Conservation (phyloP, 352 stramenopile genomes). For the Aphanomyces invadans region DNA sequence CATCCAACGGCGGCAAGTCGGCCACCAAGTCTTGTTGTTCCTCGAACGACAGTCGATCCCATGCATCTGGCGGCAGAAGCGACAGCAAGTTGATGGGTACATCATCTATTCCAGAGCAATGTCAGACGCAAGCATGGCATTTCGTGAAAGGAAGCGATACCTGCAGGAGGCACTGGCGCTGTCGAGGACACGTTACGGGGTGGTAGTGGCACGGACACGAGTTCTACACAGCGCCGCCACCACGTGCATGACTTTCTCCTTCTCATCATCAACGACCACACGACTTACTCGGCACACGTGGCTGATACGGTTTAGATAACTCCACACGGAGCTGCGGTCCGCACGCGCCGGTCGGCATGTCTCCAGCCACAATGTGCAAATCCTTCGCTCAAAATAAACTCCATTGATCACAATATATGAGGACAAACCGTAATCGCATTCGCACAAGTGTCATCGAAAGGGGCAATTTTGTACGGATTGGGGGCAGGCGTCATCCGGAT, state of each 20-base stretch:
- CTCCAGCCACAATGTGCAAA: neutral
- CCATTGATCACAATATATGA: no score
- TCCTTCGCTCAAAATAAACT: neutral
- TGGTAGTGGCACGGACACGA: neutral
- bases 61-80: slow-evolving; percentile 7
- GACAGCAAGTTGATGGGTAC: slow-evolving; percentile 12
- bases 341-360: neutral
- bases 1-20: slow-evolving; percentile 8
- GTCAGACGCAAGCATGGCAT: no score
- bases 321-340: neutral
- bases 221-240: neutral
- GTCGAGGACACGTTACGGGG: neutral
- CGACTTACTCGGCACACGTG: neutral
- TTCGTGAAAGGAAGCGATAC: no score
- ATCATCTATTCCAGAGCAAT: neutral
- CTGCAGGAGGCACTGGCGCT: neutral
- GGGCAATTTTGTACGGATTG: no score
- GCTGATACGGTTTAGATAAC: neutral
- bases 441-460: no score
- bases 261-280: neutral
- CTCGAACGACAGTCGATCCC: neutral
- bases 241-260: no score
- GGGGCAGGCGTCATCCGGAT: no score
- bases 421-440: no score
- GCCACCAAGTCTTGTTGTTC: neutral